Evolutionary conservation across 169 alveolate genomes (phyloP), one percentile per base, ranked within the genome.

Genomic region (Theileria parva): DNA sequence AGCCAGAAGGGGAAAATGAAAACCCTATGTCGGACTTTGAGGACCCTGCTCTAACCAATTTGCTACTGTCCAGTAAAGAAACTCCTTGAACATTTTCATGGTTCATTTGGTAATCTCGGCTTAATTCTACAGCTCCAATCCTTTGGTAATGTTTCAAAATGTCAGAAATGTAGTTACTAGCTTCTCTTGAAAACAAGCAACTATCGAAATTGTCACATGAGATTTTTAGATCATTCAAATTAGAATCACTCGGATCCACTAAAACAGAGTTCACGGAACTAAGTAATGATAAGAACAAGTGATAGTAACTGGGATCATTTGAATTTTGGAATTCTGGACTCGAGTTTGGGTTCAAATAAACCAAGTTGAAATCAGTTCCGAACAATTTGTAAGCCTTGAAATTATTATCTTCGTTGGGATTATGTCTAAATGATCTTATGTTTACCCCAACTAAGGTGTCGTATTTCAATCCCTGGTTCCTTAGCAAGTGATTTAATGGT

Each of bases 1-100:
- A 85, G 15, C 94, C 94, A 7, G 88, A 85, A 5, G 94, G 93
- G 13, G 92, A 85, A 67, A 89, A 86, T 0, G 94, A 83, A 57
- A 89, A 84, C 1, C 94, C 94, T 17, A 83, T 39, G 59, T 69
- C 80, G 39, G 76, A 53, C 1, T 12, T 72, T 17, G 68, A 5
- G 53, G 37, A 25, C 44, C 75, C 85, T 2, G 60, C 5, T 7
- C 25, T 69, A 19, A 25, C 28, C 50, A 69, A 69, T 13, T 57
- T 69, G 11, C 3, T 34, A 15, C 30, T 50, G 12, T 69, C 73
- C 50, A 69, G 27, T 15, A 55, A 55, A 55, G 64, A 55, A n/a
- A 55, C 64, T 17, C 64, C 64, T 55, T 21, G 4, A n/a, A 55
- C 64, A 17, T 21, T 21, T 55, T 55, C 64, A 55, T 55, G 12